Conservation (phyloP, 2,329 filamentous ascomycete species). For the Xylariaceae sp. region DNA sequence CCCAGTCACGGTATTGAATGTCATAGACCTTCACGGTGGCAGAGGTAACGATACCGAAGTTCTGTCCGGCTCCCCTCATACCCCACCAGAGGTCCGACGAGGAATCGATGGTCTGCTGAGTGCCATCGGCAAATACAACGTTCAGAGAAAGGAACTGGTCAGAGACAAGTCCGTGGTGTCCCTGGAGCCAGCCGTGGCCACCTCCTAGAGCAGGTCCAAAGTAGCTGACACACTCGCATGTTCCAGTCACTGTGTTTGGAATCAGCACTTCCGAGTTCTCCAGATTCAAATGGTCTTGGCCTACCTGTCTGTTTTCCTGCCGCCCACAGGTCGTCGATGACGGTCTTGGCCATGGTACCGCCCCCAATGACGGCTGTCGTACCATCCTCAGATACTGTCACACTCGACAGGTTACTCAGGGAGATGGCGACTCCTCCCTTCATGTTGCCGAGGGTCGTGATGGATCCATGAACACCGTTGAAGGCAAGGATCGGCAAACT, state of each 20-base stretch:
- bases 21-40: slow-evolving; percentile 46
- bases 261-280: background rate
- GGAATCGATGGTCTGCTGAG: slow-evolving; percentile 34
- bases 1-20: slow-evolving; percentile 36
- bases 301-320: slow-evolving; percentile 38
- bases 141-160: slow-evolving; percentile 49
- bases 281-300: background rate
- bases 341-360: slow-evolving; percentile 35
- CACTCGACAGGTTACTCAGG: slow-evolving; percentile 24
- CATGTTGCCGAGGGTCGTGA: slow-evolving; percentile 6
- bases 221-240: slow-evolving; percentile 43
- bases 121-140: slow-evolving; percentile 47
- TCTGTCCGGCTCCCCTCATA: slow-evolving; percentile 52
- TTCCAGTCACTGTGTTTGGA: slow-evolving; percentile 34
- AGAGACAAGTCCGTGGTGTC: slow-evolving; percentile 46
- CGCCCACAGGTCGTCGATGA: slow-evolving; percentile 36
- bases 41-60: slow-evolving; percentile 54
- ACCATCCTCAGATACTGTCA: slow-evolving; percentile 29
- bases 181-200: slow-evolving; percentile 51
- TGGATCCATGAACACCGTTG: slow-evolving; percentile 11
- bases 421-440: slow-evolving; percentile 15
- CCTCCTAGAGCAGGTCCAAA: slow-evolving; percentile 51
- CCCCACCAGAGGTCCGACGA: slow-evolving; percentile 53
- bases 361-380: slow-evolving; percentile 37
- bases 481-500: slow-evolving; percentile 1